Conservation (phyloP, 1,139 yeast species). For the Lodderomyces metapsilosis region DNA sequence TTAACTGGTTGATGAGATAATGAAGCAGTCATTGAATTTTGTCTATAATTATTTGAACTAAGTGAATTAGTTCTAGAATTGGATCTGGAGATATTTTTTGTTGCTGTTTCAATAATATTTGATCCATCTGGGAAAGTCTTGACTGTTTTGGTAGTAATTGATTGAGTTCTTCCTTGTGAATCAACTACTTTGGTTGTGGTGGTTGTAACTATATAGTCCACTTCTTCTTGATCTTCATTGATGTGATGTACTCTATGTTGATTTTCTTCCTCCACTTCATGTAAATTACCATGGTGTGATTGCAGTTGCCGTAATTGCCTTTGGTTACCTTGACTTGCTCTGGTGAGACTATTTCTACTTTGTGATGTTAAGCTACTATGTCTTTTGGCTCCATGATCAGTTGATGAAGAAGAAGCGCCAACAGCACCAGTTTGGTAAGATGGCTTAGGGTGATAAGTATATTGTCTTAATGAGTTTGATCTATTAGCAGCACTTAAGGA, state of each 20-base stretch:
- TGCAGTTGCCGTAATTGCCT: slow-evolving; percentile 3
- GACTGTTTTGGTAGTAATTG: slow-evolving; percentile 44
- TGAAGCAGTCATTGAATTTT: slow-evolving; percentile 20
- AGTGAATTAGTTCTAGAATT: slow-evolving; percentile 37
- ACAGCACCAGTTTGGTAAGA: slow-evolving; percentile 25
- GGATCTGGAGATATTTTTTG: slow-evolving; percentile 40
- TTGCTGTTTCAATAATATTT: slow-evolving; percentile 44
- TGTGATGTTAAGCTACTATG: slow-evolving; percentile 20
- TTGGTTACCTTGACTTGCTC: slow-evolving; percentile 8
- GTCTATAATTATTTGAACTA: slow-evolving; percentile 18
- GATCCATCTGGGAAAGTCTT: slow-evolving; percentile 46
- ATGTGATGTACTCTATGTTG: not conserved
- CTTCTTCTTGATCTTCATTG: slow-evolving; percentile 17
- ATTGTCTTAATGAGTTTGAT: slow-evolving; percentile 24
- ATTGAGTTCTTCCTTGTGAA: slow-evolving; percentile 39
- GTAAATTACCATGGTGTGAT: not conserved
- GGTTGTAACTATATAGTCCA: slow-evolving; percentile 35
- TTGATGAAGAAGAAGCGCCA: not conserved
- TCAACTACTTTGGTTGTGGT: slow-evolving; percentile 48
- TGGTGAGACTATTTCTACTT: slow-evolving; percentile 9
- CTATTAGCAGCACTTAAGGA: slow-evolving; percentile 14
- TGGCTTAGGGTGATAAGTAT: slow-evolving; percentile 41
- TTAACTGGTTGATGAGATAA: slow-evolving; percentile 19
- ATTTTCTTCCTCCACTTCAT: slow-evolving; percentile 4
- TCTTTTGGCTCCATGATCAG: slow-evolving; percentile 19